Base-by-base conservation (phyloP, 768 basidiomycete species). In the Candolleomyces aberdarensis region DNA sequence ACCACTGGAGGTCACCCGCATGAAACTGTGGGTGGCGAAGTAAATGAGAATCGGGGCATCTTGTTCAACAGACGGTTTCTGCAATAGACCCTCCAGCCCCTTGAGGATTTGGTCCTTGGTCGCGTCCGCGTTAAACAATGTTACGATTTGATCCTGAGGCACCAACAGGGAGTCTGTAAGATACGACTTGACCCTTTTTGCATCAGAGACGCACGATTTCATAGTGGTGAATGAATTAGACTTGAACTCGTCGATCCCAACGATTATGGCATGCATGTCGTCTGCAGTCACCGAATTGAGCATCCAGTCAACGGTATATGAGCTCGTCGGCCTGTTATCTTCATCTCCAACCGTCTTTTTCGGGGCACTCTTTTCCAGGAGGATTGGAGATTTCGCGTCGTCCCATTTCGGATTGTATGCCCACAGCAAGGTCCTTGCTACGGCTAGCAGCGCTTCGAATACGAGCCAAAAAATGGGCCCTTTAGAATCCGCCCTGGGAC, bases 391-490 rank as follows among this genome's bases (percentile, higher is more conserved):
- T 20, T 54, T 54, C 5, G 53, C 53, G 31, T 64, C 59, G 22
- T 61, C 61, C 3, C 2, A 54, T 11, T 26, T 14, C 19, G 65
- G 63, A 44, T 64, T 66, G 51, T 52, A 64, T 10, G 58, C 59
- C 65, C 65, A 66, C 5, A 65, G 15, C 6, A 57, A 19, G 26
- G 63, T 60, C 9, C 64, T 62, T 3, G 62, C 5, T n/a, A 64
- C 17, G 0, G 66, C 57, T 5, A 67, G 56, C 8, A 39, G 36
- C 9, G 43, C 60, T 59, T 67, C 66, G 6, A 62, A 14, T n/a
- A 46, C 11, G 14, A 67, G 58, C 66, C 66, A 67, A 13, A 60
- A 41, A 5, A 59, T 22, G 8, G 65, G 61, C 2, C 56, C 63
- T 3, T 49, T 52, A 14, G 41, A 31, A 40, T 54, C 36, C 11